Base-by-base conservation (phyloP, 2,329 filamentous ascomycete genomes). In the Sporothrix sp. region DNA sequence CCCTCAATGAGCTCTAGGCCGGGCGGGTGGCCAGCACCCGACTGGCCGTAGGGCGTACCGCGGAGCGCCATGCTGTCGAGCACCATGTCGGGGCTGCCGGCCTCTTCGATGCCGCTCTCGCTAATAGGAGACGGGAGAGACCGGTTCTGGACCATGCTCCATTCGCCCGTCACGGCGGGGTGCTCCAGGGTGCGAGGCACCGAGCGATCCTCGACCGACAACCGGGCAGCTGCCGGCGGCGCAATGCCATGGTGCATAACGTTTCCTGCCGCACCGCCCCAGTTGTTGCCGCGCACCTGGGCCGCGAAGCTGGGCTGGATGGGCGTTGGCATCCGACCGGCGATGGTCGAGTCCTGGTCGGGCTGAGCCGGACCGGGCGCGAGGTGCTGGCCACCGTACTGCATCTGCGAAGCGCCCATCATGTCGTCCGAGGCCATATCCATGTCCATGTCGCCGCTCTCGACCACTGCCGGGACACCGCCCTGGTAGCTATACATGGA, bases 51-150 rank as follows among this genome's bases (percentile, higher is more conserved):
- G 9, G 27, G 30, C 20, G 36, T 33, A 13, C 43, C 43, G 11
- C 44, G 45, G 28, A 48, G 35, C 3, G 52, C 37, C 61, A 65
- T 36, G 58, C 48, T 61, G 54, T 70, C 67, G 30, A 71, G 58
- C 2, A 66, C 60, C 67, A 71, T 72, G 33, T 63, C 63, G 1
- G 68, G 63, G 51, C 63, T 68, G n/a, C 57, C 61, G 11, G 58
- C 52, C 46, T 76, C 74, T 52, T 78, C 75, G 16, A 67, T 68
- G 30, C 69, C 68, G 52, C 62, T 68, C 56, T 80, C 77, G 48
- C 75, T 79, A 47, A 80, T 80, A n/a, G 77, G 77, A 4, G 77
- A 80, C 2, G 77, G 77, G 1, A 79, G 65, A 14, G 74, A 71
- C 23, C 75, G 69, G 54, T 72, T 76, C 54, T 78, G 73, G 13